Base-by-base conservation (phyloP, 345 rosid species). In the Reutealis trisperma region DNA sequence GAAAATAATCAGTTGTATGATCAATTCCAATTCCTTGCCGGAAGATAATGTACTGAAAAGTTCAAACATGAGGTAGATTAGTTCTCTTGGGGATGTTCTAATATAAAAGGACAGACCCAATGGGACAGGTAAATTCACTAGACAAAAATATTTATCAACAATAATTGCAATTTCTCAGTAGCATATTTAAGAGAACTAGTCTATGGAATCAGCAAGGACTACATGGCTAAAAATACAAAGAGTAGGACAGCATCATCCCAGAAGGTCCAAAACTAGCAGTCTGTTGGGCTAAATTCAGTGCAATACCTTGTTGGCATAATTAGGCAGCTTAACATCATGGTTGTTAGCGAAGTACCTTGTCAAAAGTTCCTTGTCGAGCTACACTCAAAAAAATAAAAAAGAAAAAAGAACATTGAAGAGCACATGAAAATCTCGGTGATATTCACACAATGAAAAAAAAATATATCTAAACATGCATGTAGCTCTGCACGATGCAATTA, bases 11-110 rank as follows among this genome's bases (percentile, higher is more conserved):
- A 4, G 91, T 87, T 75, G 94, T 94, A 77, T 69, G 82, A 87
- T 94, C 98, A 74, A 93, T 64, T 75, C 98, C 98, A 69, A 94
- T 88, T 63, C 98, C 98, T 49, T 98, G 93, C 73, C 98, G 88
- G 86, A 95, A 95, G 82, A 95, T 91, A 72, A 95, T 86, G 70
- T 89, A 95, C 99, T 95, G 25, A 75, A 72, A 67, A 81, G 76
- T 27, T 8, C 24, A 24, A 15, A 32, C 27, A 25, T 37, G 66
- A 18, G 24, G 78, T 76, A 63, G 51, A 14, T 83, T 30, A 82
- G 75, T 15, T 77, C 64, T 76, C 59, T 49, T 57, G 49, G 19
- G 19, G 60, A 19, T 13, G 14, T 58, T 10, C 3, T 37, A 34
- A 61, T 25, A 70, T 6, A 54, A 63, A 63, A 37, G 10, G 57